Base-by-base conservation (phyloP, 2,329 filamentous ascomycete species). In the Sporothrix schenckii region DNA sequence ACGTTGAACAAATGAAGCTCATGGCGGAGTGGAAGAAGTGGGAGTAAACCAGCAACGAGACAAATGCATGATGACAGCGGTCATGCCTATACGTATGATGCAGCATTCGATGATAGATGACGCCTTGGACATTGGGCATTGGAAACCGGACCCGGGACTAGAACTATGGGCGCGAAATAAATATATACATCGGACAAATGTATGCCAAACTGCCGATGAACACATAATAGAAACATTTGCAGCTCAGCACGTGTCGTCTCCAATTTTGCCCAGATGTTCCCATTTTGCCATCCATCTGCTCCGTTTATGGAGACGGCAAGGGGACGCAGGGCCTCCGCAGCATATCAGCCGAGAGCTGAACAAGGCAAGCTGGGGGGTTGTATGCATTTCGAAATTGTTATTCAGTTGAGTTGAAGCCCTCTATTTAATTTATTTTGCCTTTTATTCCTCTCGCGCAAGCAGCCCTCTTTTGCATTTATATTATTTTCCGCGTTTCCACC, bases 11-110 rank as follows among this genome's bases (percentile, higher is more conserved):
- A 70, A 83, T 82, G 61, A 81, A 82, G 72, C 78, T 88, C 69
- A 79, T 86, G 67, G 80, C 83, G 63, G 86, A 91, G 74, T 87
- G 88, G 83, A 83, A 81, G 76, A 83, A 81, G 72, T 86, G 85
- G 88, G 78, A 89, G 82, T 85, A 81, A 84, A 19, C 3, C 14
- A 1, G 16, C 60, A 11, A 24, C 9, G 2, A 7, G 39, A 44
- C 21, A 19, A 30, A 30, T 56, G 60, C 10, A 4, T 7, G 9
- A 9, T 49, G 60, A 49, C 5, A n/a, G 27, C 14, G 13, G 3
- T 11, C 16, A 50, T 13, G 44, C 21, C 13, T 19, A 3, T 44
- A 44, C 13, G 30, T 30, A 61, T 39, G 54, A 54, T n/a, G 24
- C 19, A 53, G 21, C 47, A 7, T 10, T 63, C 27, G 30, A 65